Evolutionary conservation across 1,284 basidiomycete species (phyloP).

Genomic region (Marasmius oreades): DNA sequence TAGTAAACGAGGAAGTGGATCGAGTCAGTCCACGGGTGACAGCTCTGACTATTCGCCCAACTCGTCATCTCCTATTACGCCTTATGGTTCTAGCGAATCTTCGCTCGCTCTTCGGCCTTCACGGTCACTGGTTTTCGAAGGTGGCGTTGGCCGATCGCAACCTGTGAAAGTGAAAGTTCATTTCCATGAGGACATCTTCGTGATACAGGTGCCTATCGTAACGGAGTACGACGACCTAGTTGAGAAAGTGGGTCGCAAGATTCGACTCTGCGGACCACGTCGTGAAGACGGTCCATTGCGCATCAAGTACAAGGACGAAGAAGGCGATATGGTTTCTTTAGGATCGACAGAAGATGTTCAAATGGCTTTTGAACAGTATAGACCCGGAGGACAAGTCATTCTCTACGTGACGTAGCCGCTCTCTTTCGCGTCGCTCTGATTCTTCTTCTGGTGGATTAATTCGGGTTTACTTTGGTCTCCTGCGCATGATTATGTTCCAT

Average conservation of each 20-base stretch:
- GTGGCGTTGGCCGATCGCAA: slow-evolving; percentile 26
- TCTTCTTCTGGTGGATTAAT: not conserved
- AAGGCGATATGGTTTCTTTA: slow-evolving; percentile 84
- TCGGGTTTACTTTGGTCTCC: not conserved
- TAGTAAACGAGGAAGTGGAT: slow-evolving; percentile 72
- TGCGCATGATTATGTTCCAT: not conserved
- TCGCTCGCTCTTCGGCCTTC: slow-evolving; percentile 55
- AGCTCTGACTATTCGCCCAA: slow-evolving; percentile 81
- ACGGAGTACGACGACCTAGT: slow-evolving; percentile 82
- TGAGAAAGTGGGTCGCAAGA: slow-evolving; percentile 90
- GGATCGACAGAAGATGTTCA: slow-evolving; percentile 87
- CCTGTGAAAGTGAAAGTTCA: slow-evolving; percentile 86
- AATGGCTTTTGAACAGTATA: slow-evolving; percentile 82
- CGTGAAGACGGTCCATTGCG: slow-evolving; percentile 74
- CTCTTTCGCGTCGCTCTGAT: slow-evolving; percentile 1
- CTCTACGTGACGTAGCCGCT: slow-evolving; percentile 63
- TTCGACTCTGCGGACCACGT: slow-evolving; percentile 79
- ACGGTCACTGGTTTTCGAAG: slow-evolving; percentile 50
- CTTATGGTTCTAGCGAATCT: slow-evolving; percentile 81
- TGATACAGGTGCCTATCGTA: slow-evolving; percentile 80
- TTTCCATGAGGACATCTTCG: slow-evolving; percentile 88
- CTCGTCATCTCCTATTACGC: slow-evolving; percentile 77
- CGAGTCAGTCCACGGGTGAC: slow-evolving; percentile 73
- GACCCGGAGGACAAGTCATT: slow-evolving; percentile 70
- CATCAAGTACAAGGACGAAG: slow-evolving; percentile 88